Base-by-base conservation (phyloP, 345 rosid species). In the Iberis pinnata region DNA sequence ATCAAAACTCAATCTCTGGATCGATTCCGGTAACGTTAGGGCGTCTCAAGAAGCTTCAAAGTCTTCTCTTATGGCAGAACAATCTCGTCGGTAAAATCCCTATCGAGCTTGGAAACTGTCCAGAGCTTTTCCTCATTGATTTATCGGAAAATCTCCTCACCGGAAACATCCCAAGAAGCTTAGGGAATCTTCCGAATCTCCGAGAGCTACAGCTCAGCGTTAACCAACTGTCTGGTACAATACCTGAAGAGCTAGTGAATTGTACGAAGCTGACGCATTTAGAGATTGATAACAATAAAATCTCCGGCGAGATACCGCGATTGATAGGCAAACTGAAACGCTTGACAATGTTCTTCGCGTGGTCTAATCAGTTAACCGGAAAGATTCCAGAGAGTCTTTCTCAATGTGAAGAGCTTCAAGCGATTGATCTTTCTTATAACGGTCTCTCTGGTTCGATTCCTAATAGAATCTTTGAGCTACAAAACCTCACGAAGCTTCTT, bases 401-500 rank as follows among this genome's bases (percentile, higher is more conserved):
- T 6, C 70, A 67, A 52, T 87, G 98, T 41, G 53, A 47, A 68
- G 80, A 82, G 47, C 98, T 90, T 61, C 80, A 90, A 73, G 90
- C 94, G 51, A 78, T 90, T 22, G 98, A 90, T 69, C 70, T 90
- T n/a, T 90, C 98, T 16, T 84, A 78, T 72, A 90, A 90, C 71
- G 74, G 48, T 60, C 79, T 87, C 45, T 73, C 75, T 16, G 96
- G 98, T 61, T 65, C 84, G 35, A 75, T 90, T 7, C 95, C 98
- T 0, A 68, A 58, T 16, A 73, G 73, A 50, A 65, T 90, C 52
- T 90, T 87, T 13, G 64, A 70, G 49, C 36, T 87, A 66, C 74
- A 68, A 57, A 90, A 90, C 63, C 86, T 90, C 58, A 86, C 96
- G 36, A 79, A 87, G 79, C 61, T 90, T 56, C 78, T 90, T 44